Evolutionary conservation across 2,329 filamentous ascomycete genomes (phyloP).

Genomic region (Penicillium olsonii): DNA sequence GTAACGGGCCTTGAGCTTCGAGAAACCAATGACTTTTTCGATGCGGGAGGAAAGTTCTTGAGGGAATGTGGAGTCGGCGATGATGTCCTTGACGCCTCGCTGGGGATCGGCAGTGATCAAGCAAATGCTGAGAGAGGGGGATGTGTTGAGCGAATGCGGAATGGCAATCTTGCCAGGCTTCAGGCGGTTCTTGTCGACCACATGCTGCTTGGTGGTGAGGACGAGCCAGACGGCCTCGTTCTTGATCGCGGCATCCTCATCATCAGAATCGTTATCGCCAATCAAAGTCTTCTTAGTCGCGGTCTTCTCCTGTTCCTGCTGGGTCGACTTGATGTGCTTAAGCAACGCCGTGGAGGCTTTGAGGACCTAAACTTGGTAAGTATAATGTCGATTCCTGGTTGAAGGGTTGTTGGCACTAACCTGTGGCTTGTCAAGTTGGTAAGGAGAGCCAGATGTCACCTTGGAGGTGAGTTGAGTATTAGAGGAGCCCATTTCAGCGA

Average conservation of each 20-base stretch:
- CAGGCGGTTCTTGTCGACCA: slow-evolving; percentile 72
- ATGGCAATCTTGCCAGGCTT: slow-evolving; percentile 82
- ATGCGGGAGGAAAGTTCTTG: slow-evolving; percentile 66
- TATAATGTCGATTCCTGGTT: slow-evolving; percentile 14
- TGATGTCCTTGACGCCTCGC: slow-evolving; percentile 84
- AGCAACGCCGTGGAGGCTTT: slow-evolving; percentile 63
- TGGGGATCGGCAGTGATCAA: slow-evolving; percentile 83
- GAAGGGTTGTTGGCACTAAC: slow-evolving; percentile 29
- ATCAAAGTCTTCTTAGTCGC: slow-evolving; percentile 59
- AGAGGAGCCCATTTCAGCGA: slow-evolving; percentile 42
- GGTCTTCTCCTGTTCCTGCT: slow-evolving; percentile 49
- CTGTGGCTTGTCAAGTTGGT: slow-evolving; percentile 51
- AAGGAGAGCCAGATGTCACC: slow-evolving; percentile 46
- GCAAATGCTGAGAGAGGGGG: slow-evolving; percentile 71
- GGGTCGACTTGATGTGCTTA: slow-evolving; percentile 56
- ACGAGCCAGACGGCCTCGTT: slow-evolving; percentile 62
- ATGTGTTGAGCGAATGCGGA: slow-evolving; percentile 72
- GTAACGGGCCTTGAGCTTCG: slow-evolving; percentile 87
- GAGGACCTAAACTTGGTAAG: slow-evolving; percentile 48
- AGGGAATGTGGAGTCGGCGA: slow-evolving; percentile 73
- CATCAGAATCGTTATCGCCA: slow-evolving; percentile 46
- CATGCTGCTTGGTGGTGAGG: slow-evolving; percentile 66
- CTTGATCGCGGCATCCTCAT: slow-evolving; percentile 46
- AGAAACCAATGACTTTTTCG: slow-evolving; percentile 75
- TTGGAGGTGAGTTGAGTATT: slow-evolving; percentile 43